These are phyloP conservation scores for Coemansia sp. DNA, from an alignment of 192 early-diverging fungal genomes.

Conservation along the genomic window DNA sequence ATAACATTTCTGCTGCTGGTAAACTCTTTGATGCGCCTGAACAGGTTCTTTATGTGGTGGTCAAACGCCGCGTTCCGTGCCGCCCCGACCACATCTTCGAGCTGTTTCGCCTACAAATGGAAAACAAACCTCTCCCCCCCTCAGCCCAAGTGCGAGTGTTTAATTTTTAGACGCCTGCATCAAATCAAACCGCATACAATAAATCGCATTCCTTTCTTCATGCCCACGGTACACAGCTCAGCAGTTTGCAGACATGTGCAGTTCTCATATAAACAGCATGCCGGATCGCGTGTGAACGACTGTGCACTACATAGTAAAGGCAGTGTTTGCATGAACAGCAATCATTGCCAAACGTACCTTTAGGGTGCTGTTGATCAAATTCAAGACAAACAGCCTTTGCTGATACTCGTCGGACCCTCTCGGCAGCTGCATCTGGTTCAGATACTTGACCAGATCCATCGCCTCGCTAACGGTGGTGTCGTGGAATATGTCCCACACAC, in stretches of 20 bases:
- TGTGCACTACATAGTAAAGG: not conserved
- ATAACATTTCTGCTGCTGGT: not conserved
- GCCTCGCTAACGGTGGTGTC: slow-evolving; percentile 7
- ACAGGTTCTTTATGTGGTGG: slow-evolving; percentile 37
- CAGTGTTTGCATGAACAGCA: not conserved
- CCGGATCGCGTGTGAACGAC: not conserved
- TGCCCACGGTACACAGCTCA: not conserved
- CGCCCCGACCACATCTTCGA: slow-evolving; percentile 15
- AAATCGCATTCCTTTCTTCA: too few species aligned
- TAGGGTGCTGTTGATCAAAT: slow-evolving; percentile 20
- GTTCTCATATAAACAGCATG: not conserved
- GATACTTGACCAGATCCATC: slow-evolving; percentile 5
- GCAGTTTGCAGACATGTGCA: not conserved
- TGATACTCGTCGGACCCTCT: slow-evolving; percentile 12
- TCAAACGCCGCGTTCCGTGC: slow-evolving; percentile 38
- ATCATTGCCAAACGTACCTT: slow-evolving; percentile 20
- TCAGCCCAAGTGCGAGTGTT: too few species aligned
- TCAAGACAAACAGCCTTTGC: slow-evolving; percentile 30
- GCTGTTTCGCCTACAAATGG: slow-evolving; percentile 28
- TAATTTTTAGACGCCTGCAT: too few species aligned
- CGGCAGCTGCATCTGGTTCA: slow-evolving; percentile 14
- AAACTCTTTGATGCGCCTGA: slow-evolving; percentile 18
- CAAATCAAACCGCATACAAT: too few species aligned
- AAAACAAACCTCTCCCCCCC: not conserved
- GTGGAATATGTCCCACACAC: slow-evolving; percentile 34